A percentile compares a stretch with the other conserved stretches of the same genome.
Evolutionary conservation across 306 rosid genomes (phyloP).

Genomic region (Prunus dulcis): DNA sequence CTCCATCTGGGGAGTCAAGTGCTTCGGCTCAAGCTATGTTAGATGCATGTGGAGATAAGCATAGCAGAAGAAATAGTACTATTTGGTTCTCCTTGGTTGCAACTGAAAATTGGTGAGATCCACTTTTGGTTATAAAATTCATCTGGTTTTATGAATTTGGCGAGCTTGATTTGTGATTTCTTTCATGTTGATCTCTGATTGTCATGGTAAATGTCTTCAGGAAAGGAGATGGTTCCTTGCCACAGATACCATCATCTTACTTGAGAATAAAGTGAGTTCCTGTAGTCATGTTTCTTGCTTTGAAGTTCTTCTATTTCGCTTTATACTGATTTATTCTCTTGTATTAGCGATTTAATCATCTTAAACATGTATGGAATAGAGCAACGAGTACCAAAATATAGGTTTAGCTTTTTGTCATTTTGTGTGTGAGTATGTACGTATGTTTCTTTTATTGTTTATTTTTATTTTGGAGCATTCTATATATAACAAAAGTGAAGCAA

Average conservation of each 20-base stretch:
- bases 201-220: constrained; percentile 41
- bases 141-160: constrained; percentile 9
- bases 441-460: neutral
- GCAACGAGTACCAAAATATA: neutral
- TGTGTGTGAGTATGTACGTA: neutral
- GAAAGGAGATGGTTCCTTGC: constrained; percentile 85
- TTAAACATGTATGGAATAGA: constrained; percentile 8
- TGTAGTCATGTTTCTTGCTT: constrained; percentile 25
- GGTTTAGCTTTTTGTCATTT: neutral
- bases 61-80: constrained; percentile 51
- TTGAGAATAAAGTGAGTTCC: constrained; percentile 77
- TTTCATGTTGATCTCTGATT: constrained; percentile 25
- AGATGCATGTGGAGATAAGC: constrained; percentile 51
- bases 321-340: neutral
- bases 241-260: constrained; percentile 82
- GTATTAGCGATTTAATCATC: constrained; percentile 2
- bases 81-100: constrained; percentile 97
- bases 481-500: neutral
- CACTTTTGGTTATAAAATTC: constrained; percentile 4
- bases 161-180: constrained; percentile 11
- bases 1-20: constrained; percentile 47
- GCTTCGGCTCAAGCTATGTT: constrained; percentile 55
- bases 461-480: neutral
- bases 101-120: constrained; percentile 75
- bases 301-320: neutral